Evolutionary conservation across 768 basidiomycete genomes (phyloP).

Genomic region (Amanita thiersii): DNA sequence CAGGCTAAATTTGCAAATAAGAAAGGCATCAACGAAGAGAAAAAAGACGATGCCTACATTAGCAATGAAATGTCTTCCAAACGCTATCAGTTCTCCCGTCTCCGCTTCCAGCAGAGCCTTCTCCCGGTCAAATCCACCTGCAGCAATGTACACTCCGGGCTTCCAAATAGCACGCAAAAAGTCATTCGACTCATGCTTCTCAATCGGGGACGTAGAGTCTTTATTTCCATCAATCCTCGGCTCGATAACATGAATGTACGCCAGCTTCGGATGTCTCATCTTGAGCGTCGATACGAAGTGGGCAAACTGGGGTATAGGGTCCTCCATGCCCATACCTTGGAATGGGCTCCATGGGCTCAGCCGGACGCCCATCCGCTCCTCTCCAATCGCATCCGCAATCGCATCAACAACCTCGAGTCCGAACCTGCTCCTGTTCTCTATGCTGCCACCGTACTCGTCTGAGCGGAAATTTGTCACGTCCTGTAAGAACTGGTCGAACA

Average conservation of each 20-base stretch:
- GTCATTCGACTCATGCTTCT: conserved; percentile 26
- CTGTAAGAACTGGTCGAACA: conserved; percentile 58
- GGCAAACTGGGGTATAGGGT: conserved; percentile 48
- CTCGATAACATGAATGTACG: conserved; percentile 47
- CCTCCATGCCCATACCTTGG: conserved; percentile 45
- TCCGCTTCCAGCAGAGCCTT: conserved; percentile 29
- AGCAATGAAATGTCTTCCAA: conserved; percentile 23
- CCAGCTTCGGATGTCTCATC: conserved; percentile 29
- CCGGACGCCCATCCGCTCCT: conserved; percentile 44
- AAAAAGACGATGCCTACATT: conserved; percentile 18
- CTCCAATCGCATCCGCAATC: conserved; percentile 42
- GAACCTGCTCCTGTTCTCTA: conserved; percentile 55
- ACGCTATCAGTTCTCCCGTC: conserved; percentile 21
- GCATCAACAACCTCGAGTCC: conserved; percentile 45
- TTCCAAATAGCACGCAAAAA: conserved; percentile 40
- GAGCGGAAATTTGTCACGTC: conserved; percentile 46
- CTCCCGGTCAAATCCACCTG: conserved; percentile 36
- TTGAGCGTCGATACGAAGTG: conserved; percentile 37
- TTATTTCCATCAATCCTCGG: conserved; percentile 18
- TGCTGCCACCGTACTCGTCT: conserved; percentile 61
- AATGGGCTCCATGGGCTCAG: conserved; percentile 46
- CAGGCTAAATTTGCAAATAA: conserved; percentile 24
- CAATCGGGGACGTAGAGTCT: conserved; percentile 8
- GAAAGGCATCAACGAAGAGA: background rate
- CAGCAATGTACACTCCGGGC: conserved; percentile 28